A percentile compares a stretch with the other conserved stretches of the same genome.
Conservation (phyloP, 2,329 filamentous ascomycete genomes). For the Cladosporium phlei region DNA sequence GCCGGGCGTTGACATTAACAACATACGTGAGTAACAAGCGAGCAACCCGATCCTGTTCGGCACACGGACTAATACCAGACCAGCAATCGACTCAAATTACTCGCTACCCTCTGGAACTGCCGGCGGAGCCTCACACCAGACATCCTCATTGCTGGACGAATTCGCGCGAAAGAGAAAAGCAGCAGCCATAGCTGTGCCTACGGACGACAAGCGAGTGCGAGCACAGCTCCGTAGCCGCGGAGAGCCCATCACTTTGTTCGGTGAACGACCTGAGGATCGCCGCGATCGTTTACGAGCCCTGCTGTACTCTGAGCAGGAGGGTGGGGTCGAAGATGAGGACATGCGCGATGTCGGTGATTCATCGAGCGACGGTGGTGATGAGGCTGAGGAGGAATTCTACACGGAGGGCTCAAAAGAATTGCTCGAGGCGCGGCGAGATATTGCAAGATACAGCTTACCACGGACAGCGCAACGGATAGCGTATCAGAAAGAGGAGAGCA, state of each 20-base stretch:
- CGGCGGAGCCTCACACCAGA: conserved; percentile 72
- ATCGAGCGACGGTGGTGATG: conserved; percentile 57
- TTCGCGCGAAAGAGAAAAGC: conserved; percentile 88
- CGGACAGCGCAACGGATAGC: conserved; percentile 71
- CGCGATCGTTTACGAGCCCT: conserved; percentile 81
- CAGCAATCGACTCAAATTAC: conserved; percentile 77
- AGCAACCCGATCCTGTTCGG: too few relatives aligned
- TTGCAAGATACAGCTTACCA: conserved; percentile 79
- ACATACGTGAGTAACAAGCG: conserved; percentile 58
- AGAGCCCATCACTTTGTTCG: conserved; percentile 93
- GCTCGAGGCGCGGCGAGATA: conserved; percentile 68
- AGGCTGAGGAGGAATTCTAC: conserved; percentile 91
- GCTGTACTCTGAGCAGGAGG: conserved; percentile 63
- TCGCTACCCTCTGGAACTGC: conserved; percentile 60
- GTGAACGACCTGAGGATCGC: conserved; percentile 79
- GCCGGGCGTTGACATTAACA: conserved; percentile 57
- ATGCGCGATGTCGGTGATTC: conserved; percentile 58
- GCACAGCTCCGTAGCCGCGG: conserved; percentile 75
- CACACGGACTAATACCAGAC: not conserved
- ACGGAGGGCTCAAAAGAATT: conserved; percentile 73
- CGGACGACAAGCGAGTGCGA: conserved; percentile 84
- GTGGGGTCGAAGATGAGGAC: conserved; percentile 46
- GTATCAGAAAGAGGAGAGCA: conserved; percentile 74
- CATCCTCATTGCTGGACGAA: conserved; percentile 77
- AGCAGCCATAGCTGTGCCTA: conserved; percentile 84